Conservation (phyloP, 2,329 filamentous ascomycete genomes). For the Cordyceps tenuipes region DNA sequence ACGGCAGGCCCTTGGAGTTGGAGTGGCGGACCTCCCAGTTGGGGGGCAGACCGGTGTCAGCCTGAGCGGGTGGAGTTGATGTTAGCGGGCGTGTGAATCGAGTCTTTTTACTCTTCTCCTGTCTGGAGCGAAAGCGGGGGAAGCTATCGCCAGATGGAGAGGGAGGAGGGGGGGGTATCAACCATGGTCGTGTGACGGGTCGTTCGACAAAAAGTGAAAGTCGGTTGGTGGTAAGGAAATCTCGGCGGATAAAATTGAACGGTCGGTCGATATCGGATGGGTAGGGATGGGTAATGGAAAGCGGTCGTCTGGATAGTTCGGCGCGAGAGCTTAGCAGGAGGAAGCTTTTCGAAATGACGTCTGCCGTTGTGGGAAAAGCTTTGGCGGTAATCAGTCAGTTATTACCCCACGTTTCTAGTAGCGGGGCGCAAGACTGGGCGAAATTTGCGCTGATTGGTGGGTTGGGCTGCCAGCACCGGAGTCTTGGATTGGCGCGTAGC, state of each 20-base stretch:
- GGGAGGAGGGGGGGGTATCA: too few relatives aligned
- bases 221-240: too few relatives aligned
- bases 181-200: background rate
- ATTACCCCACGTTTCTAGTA: constrained; percentile 6
- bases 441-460: background rate
- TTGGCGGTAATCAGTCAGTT: background rate
- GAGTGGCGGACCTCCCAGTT: constrained; percentile 96
- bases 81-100: background rate
- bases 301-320: background rate
- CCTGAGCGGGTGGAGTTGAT: constrained; percentile 30
- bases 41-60: constrained; percentile 71
- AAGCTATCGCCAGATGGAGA: background rate
- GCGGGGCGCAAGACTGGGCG: background rate
- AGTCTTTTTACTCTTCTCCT: background rate
- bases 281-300: background rate
- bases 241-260: too few relatives aligned
- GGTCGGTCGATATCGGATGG: too few relatives aligned
- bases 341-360: constrained; percentile 5
- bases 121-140: background rate
- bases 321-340: background rate
- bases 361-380: background rate
- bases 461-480: background rate
- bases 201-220: too few relatives aligned
- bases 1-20: constrained; percentile 96
- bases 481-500: too few relatives aligned